Conservation (phyloP, 2,329 filamentous ascomycete species). For the Macrophomina pseudophaseolina region DNA sequence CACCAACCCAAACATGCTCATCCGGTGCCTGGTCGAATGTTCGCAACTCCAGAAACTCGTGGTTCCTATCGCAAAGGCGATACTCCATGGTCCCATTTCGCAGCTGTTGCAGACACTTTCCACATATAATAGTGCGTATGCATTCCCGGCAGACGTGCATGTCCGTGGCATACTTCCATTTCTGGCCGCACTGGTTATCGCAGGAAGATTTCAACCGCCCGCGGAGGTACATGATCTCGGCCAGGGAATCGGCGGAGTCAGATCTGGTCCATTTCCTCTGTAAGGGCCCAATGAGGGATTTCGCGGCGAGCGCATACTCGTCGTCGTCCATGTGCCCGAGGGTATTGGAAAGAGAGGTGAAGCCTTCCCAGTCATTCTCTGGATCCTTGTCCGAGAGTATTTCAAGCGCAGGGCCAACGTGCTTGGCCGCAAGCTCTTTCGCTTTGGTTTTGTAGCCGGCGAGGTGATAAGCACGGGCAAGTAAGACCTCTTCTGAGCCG, state of each 20-base stretch:
- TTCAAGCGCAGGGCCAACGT: slow-evolving; percentile 1
- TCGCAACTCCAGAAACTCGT: neutral
- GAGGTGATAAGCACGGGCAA: slow-evolving; percentile 7
- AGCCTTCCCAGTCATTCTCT: slow-evolving; percentile 7
- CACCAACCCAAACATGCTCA: neutral
- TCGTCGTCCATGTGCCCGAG: slow-evolving; percentile 15
- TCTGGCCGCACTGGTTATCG: neutral
- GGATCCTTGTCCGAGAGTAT: neutral
- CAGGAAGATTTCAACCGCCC: slow-evolving; percentile 13
- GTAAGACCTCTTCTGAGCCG: neutral
- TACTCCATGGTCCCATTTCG: neutral
- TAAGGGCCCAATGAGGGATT: slow-evolving; percentile 4
- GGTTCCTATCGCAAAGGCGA: neutral
- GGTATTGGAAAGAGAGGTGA: slow-evolving; percentile 7
- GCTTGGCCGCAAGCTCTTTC: neutral
- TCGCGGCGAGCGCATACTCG: neutral
- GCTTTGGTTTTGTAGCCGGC: neutral
- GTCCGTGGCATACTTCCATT: neutral
- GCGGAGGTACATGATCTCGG: neutral
- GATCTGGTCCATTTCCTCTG: neutral
- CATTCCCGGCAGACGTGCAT: slow-evolving; percentile 12
- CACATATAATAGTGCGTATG: slow-evolving; percentile 9
- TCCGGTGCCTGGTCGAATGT: neutral
- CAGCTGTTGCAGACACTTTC: neutral
- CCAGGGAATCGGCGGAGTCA: neutral